These are phyloP conservation scores for Fusarium buharicum DNA, from an alignment of 2,329 filamentous ascomycete species.

Conservation along the genomic window DNA sequence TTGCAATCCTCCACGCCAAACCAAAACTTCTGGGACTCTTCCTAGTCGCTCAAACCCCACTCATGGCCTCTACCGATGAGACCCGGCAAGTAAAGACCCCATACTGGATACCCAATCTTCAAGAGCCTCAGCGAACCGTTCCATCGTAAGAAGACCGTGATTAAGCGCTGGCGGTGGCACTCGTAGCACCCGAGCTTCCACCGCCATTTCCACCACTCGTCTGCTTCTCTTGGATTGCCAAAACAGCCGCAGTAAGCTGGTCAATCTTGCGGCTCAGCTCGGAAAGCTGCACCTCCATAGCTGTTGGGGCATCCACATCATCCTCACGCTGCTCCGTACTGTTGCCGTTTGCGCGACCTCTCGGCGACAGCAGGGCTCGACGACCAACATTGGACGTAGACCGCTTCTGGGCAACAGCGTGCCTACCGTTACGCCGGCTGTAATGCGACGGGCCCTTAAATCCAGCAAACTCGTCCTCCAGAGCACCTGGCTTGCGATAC, in stretches of 20 bases:
- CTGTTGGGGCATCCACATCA: slow-evolving; percentile 53
- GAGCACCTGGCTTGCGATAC: slow-evolving; percentile 52
- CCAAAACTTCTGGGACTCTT: slow-evolving; percentile 31
- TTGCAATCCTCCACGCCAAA: slow-evolving; percentile 22
- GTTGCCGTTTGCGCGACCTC: slow-evolving; percentile 31
- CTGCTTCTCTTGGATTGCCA: slow-evolving; percentile 59
- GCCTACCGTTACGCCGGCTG: slow-evolving; percentile 37
- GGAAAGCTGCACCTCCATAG: slow-evolving; percentile 62
- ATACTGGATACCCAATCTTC: not conserved
- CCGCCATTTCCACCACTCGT: slow-evolving; percentile 11
- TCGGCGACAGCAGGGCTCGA: slow-evolving; percentile 31
- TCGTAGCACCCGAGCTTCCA: slow-evolving; percentile 11
- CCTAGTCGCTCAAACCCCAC: slow-evolving; percentile 22
- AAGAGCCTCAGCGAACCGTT: slow-evolving; percentile 11
- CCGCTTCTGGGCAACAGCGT: slow-evolving; percentile 27
- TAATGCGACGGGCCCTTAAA: slow-evolving; percentile 59
- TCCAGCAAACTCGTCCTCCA: slow-evolving; percentile 57
- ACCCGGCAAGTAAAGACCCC: slow-evolving; percentile 18
- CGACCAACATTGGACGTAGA: slow-evolving; percentile 34
- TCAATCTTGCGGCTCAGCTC: slow-evolving; percentile 69
- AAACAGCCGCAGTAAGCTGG: slow-evolving; percentile 63
- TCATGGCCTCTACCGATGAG: slow-evolving; percentile 29
- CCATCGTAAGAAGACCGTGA: slow-evolving; percentile 12
- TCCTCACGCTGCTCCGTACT: slow-evolving; percentile 46
- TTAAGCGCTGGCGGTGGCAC: slow-evolving; percentile 24